Evolutionary conservation across 2,329 filamentous ascomycete genomes (phyloP).

Genomic region (Colletotrichum sp.): DNA sequence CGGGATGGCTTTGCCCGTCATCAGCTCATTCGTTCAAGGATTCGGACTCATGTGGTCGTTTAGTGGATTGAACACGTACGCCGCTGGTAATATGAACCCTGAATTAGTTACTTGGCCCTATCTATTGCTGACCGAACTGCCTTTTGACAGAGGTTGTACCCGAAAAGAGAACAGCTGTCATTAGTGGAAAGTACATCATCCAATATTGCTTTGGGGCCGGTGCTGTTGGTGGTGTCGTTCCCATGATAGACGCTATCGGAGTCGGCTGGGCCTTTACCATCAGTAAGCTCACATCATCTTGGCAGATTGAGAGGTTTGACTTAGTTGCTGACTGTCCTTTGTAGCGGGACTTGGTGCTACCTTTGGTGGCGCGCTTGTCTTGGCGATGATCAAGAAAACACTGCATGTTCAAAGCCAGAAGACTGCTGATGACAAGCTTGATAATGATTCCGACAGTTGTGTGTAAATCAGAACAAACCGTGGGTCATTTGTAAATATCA

Average conservation of each 20-base stretch:
- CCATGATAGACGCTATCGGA: background rate
- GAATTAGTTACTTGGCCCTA: accelerated
- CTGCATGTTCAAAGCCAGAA: background rate
- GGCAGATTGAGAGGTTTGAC: accelerated
- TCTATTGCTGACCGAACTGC: background rate
- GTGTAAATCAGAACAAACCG: accelerated
- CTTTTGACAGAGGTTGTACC: background rate
- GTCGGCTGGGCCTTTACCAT: background rate
- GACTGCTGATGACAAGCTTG: background rate
- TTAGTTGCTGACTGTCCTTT: background rate
- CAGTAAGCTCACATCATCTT: background rate
- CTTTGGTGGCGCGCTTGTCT: background rate
- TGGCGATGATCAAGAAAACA: background rate
- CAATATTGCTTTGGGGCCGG: background rate
- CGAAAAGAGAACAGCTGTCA: background rate
- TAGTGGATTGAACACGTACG: background rate
- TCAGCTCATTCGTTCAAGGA: background rate
- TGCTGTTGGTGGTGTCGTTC: background rate
- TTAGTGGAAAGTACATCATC: background rate
- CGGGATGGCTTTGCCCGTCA: background rate
- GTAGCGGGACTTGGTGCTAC: background rate
- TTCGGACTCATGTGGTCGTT: background rate
- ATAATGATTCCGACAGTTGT: background rate
- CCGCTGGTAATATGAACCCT: background rate
- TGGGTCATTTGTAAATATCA: accelerated